Evolutionary conservation across 2,329 filamentous ascomycete species (phyloP).

Genomic region (Biscogniauxia marginata): DNA sequence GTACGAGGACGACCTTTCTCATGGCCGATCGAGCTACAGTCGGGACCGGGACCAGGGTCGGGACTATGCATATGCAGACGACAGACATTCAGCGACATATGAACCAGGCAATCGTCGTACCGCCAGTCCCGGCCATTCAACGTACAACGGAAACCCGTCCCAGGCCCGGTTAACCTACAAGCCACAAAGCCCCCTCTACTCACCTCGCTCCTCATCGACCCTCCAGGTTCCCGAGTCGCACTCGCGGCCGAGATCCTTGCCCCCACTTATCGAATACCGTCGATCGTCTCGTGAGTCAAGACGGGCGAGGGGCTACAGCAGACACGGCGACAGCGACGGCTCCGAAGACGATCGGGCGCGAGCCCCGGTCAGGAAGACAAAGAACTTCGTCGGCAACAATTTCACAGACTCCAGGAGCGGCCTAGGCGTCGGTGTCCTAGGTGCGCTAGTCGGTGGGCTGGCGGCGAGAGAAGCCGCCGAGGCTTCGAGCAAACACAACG

Average conservation of each 20-base stretch:
- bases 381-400: conserved; percentile 42
- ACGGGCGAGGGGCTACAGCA: conserved; percentile 10
- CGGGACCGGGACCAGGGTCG: conserved; percentile 18
- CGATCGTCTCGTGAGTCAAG: conserved; percentile 13
- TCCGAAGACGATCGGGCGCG: conserved; percentile 23
- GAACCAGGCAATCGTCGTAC: neutral
- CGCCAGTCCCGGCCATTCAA: conserved; percentile 18
- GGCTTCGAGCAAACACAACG: neutral
- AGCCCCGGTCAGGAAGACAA: conserved; percentile 41
- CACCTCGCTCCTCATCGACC: conserved; percentile 17
- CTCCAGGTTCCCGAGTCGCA: conserved; percentile 25
- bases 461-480: conserved; percentile 46
- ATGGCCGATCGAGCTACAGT: conserved; percentile 17
- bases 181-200: conserved; percentile 38
- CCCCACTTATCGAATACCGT: conserved; percentile 20
- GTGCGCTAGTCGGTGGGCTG: conserved; percentile 53
- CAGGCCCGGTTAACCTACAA: conserved; percentile 36
- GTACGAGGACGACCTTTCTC: conserved; percentile 23
- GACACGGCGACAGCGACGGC: conserved; percentile 26
- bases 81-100: conserved; percentile 2
- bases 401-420: conserved; percentile 50
- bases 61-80: conserved; percentile 10
- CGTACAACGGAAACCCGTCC: conserved; percentile 17
- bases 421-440: conserved; percentile 50
- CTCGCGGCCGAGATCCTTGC: conserved; percentile 29